Percentiles rank a stretch among this genome's conserved stretches.
Conservation (phyloP, 495 filamentous ascomycete species). For the Venustampulla echinocandica region DNA sequence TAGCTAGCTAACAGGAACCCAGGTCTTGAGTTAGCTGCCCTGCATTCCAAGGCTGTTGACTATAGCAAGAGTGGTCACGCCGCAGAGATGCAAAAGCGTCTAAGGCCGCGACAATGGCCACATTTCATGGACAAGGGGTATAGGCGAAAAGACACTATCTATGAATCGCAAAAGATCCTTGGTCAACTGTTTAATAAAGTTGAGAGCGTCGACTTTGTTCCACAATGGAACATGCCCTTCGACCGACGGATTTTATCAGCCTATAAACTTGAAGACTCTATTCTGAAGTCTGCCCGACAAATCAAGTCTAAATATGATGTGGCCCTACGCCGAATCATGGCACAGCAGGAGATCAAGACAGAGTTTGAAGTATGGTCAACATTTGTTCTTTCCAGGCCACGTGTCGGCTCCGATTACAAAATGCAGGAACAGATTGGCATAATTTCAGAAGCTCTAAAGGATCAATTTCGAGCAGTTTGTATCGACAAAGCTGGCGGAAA, state of each 20-base stretch:
- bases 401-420: slow-evolving; percentile 65
- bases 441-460: slow-evolving; percentile 52
- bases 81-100: slow-evolving; percentile 53
- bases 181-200: slow-evolving; percentile 74
- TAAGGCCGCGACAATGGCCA: slow-evolving; percentile 58
- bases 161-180: slow-evolving; percentile 63
- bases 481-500: slow-evolving; percentile 53
- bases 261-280: slow-evolving; percentile 42
- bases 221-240: slow-evolving; percentile 60
- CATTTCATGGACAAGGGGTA: slow-evolving; percentile 83
- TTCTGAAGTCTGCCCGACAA: slow-evolving; percentile 48
- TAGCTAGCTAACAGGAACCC: slow-evolving; percentile 26
- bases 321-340: slow-evolving; percentile 70
- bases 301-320: slow-evolving; percentile 74
- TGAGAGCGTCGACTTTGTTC: slow-evolving; percentile 51
- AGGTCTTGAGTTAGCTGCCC: slow-evolving; percentile 55
- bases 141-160: slow-evolving; percentile 41
- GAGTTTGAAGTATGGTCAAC: slow-evolving; percentile 89
- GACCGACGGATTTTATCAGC: slow-evolving; percentile 66
- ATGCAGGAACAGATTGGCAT: slow-evolving; percentile 71
- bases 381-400: slow-evolving; percentile 67
- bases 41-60: slow-evolving; percentile 90
- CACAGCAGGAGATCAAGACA: slow-evolving; percentile 73
- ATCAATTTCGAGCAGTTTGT: slow-evolving; percentile 57
- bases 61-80: slow-evolving; percentile 82